These are phyloP conservation scores for Trichophyton benhamiae DNA, from an alignment of 2,329 filamentous ascomycete genomes.

Conservation along the genomic window DNA sequence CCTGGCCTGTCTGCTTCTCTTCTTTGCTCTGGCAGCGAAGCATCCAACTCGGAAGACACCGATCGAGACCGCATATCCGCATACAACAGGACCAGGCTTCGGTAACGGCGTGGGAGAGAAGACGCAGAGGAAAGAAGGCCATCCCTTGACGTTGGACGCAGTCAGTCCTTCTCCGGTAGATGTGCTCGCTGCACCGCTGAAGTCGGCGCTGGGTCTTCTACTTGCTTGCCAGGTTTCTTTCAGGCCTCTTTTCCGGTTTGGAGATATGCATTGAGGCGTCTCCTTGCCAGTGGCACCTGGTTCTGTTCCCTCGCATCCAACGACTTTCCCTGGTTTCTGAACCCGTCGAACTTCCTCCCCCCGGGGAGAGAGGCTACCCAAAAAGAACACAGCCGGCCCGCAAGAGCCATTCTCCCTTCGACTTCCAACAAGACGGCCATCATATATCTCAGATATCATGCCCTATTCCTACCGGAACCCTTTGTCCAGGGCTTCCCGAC, in stretches of 20 bases:
- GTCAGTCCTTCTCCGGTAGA: background rate
- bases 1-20: background rate
- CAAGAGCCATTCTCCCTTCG: too few species aligned
- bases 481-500: conserved; percentile 6
- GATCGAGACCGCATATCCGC: background rate
- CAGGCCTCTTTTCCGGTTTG: background rate
- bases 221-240: background rate
- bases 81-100: background rate
- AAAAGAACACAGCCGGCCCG: too few species aligned
- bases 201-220: background rate
- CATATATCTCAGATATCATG: background rate
- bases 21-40: background rate
- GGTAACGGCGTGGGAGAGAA: background rate
- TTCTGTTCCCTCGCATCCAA: background rate
- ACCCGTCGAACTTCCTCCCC: background rate
- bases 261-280: conserved; percentile 1
- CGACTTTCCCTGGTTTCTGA: background rate
- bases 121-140: background rate
- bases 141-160: background rate
- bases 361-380: too few species aligned
- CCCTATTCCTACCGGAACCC: background rate
- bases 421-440: too few species aligned
- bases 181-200: background rate
- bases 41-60: background rate
- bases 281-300: conserved; percentile 1